Conservation (phyloP, 106 monocot species). For the Acorus gramineus region DNA sequence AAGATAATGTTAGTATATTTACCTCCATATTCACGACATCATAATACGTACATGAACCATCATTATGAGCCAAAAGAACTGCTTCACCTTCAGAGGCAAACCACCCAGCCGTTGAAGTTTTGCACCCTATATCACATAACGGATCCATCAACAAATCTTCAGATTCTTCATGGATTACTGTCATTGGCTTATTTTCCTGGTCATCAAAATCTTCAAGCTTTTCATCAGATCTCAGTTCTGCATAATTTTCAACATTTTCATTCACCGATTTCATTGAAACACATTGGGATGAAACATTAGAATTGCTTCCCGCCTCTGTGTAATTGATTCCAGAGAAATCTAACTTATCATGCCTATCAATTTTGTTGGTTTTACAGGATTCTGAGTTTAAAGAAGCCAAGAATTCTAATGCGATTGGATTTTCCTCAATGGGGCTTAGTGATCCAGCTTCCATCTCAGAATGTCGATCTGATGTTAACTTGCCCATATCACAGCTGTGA, state of each 20-base stretch:
- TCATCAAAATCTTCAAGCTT: slow-evolving; percentile 67
- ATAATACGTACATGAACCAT: slow-evolving; percentile 84
- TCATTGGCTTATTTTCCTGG: slow-evolving; percentile 42
- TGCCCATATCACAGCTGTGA: neutral
- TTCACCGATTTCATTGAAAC: slow-evolving; percentile 10
- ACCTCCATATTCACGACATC: slow-evolving; percentile 89
- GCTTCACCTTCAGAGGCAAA: slow-evolving; percentile 99
- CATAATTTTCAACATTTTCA: slow-evolving; percentile 12
- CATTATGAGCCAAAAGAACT: slow-evolving; percentile 78
- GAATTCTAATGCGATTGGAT: slow-evolving; percentile 60
- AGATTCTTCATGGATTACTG: slow-evolving; percentile 26
- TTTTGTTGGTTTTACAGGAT: slow-evolving; percentile 5
- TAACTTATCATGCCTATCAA: neutral
- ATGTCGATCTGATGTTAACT: slow-evolving; percentile 2
- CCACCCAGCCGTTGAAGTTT: slow-evolving; percentile 85
- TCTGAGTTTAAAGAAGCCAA: slow-evolving; percentile 51
- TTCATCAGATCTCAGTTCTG: slow-evolving; percentile 34
- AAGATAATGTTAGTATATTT: neutral
- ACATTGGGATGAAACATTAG: slow-evolving; percentile 7
- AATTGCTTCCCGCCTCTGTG: slow-evolving; percentile 11
- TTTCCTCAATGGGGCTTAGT: slow-evolving; percentile 46
- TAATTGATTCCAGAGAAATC: slow-evolving; percentile 6
- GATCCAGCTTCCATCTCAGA: slow-evolving; percentile 5
- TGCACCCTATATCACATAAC: slow-evolving; percentile 55
- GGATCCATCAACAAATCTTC: slow-evolving; percentile 34